Conservation (phyloP, 345 rosid genomes). For the Kandelia obovata region DNA sequence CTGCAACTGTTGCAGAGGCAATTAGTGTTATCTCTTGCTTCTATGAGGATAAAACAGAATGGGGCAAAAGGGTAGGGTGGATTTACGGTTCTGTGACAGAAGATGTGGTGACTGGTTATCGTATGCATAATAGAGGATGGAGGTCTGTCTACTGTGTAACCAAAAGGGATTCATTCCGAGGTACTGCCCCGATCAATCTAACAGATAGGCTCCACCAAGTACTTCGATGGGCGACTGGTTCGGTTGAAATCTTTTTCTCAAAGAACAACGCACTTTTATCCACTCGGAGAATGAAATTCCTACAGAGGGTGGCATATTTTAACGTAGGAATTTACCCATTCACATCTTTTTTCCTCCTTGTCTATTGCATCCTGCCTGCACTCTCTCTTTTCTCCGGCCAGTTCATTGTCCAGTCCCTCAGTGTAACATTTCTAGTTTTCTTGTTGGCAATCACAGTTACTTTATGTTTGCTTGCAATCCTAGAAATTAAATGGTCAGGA, state of each 20-base stretch:
- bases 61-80: slow-evolving; percentile 86
- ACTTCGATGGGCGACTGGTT: slow-evolving; percentile 86
- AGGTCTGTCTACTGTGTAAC: slow-evolving; percentile 73
- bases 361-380: slow-evolving; percentile 71
- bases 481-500: slow-evolving; percentile 78
- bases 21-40: slow-evolving; percentile 74
- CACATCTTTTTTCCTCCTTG: slow-evolving; percentile 66
- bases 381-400: slow-evolving; percentile 66
- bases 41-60: slow-evolving; percentile 75
- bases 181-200: slow-evolving; percentile 73
- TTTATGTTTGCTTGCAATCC: slow-evolving; percentile 56
- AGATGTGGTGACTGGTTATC: slow-evolving; percentile 75
- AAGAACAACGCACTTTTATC: slow-evolving; percentile 71
- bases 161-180: slow-evolving; percentile 70
- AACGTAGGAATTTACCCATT: slow-evolving; percentile 81
- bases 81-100: slow-evolving; percentile 81
- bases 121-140: slow-evolving; percentile 90
- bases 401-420: slow-evolving; percentile 66
- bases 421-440: slow-evolving; percentile 47
- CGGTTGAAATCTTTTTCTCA: slow-evolving; percentile 78
- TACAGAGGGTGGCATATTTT: slow-evolving; percentile 67
- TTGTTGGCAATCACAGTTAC: slow-evolving; percentile 58
- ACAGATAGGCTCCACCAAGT: slow-evolving; percentile 79
- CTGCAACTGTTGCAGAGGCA: slow-evolving; percentile 79
- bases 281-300: slow-evolving; percentile 54